These are phyloP conservation scores for Schizonepeta tenuifolia DNA, from an alignment of 257 asterid genomes.

Conservation along the genomic window DNA sequence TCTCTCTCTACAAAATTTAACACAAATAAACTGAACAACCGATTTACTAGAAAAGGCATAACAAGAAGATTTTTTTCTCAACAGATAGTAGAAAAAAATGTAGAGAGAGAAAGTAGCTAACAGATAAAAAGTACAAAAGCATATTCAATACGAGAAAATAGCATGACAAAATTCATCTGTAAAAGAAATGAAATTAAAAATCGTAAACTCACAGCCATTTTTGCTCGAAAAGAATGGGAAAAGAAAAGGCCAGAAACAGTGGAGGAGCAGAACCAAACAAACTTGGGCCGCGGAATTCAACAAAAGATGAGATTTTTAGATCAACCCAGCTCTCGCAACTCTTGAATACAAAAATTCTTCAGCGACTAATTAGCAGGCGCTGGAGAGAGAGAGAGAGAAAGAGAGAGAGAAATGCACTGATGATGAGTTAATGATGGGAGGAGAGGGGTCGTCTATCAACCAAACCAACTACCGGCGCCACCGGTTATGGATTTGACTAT, in stretches of 20 bases:
- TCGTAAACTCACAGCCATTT: slow-evolving; percentile 52
- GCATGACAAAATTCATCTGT: not conserved
- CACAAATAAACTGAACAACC: slow-evolving; percentile 9
- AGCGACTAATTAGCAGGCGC: slow-evolving; percentile 2
- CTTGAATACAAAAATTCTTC: slow-evolving; percentile 15
- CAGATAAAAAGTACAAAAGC: not conserved
- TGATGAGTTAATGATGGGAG: slow-evolving; percentile 38
- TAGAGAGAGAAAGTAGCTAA: not conserved
- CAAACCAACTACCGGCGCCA: slow-evolving; percentile 48
- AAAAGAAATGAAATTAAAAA: not conserved
- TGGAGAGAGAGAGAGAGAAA: slow-evolving; percentile 8
- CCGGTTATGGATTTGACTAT: slow-evolving; percentile 45
- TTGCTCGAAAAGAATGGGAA: not conserved
- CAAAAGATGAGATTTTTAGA: slow-evolving; percentile 5
- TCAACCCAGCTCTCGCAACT: not conserved
- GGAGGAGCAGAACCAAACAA: slow-evolving; percentile 12
- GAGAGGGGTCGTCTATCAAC: slow-evolving; percentile 26
- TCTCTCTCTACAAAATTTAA: not conserved
- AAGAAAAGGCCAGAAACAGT: slow-evolving; percentile 24
- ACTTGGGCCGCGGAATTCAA: slow-evolving; percentile 5
- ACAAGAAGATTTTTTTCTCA: not conserved
- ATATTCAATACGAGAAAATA: not conserved
- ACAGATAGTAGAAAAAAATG: not conserved
- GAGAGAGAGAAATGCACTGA: slow-evolving; percentile 9
- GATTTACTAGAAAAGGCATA: not conserved